A percentile compares a stretch with the other conserved stretches of the same genome.
Conservation (phyloP, 2,329 filamentous ascomycete genomes). For the Metarhizium anisopliae region DNA sequence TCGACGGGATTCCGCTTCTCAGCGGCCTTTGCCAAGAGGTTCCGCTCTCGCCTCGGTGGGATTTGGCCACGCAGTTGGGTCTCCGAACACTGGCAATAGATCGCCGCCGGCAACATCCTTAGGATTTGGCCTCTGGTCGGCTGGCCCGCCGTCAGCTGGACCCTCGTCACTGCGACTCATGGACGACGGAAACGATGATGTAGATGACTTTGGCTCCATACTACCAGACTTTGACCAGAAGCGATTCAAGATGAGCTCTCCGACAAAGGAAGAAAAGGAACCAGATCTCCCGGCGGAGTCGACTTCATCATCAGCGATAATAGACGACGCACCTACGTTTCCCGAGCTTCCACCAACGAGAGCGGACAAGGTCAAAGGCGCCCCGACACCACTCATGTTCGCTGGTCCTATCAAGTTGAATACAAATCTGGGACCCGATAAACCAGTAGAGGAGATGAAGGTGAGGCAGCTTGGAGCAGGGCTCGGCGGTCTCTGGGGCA, state of each 20-base stretch:
- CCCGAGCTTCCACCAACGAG: conserved; percentile 5
- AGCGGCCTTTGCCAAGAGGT: conserved; percentile 14
- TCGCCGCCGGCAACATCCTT: conserved; percentile 12
- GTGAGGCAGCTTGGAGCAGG: conserved; percentile 28
- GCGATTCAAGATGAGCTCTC: conserved; percentile 14
- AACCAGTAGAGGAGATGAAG: conserved; percentile 21
- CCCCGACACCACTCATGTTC: conserved; percentile 19
- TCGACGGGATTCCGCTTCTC: conserved; percentile 21
- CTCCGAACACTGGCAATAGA: conserved; percentile 12
- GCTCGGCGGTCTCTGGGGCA: conserved; percentile 35
- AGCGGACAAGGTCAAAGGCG: background rate
- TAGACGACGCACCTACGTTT: conserved; percentile 7
- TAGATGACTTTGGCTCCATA: conserved; percentile 40
- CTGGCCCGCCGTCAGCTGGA: conserved; percentile 26
- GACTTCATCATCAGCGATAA: background rate
- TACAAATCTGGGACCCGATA: conserved; percentile 21
- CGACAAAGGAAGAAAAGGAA: conserved; percentile 1
- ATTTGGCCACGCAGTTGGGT: conserved; percentile 8
- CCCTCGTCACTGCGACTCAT: conserved; percentile 33
- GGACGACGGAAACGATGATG: conserved; percentile 37
- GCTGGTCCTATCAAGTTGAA: conserved; percentile 27
- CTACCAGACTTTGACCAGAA: conserved; percentile 43
- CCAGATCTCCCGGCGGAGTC: background rate
- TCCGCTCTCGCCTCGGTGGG: conserved; percentile 8
- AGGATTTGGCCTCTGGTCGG: conserved; percentile 24